Base-by-base conservation (phyloP, 331 rosid genomes). In the Saraca asoca region DNA sequence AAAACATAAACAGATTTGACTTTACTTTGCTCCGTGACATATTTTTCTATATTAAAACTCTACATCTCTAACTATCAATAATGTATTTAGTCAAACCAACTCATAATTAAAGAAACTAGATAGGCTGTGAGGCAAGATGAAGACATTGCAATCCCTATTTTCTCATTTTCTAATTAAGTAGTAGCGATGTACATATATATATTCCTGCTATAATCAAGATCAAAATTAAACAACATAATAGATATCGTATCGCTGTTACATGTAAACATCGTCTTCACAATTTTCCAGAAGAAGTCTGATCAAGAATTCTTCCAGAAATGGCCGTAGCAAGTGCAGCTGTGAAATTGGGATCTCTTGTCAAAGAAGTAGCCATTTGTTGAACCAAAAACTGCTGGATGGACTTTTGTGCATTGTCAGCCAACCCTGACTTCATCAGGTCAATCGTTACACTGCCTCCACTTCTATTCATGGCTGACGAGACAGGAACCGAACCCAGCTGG, bases 341-440 rank as follows among this genome's bases (percentile, higher is more conserved):
- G 81, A 94, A 90, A 62, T 66, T 88, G 59, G 97, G 89, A 66
- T 94, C 91, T 50, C 72, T 80, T 39, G 97, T 85, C 85, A 94
- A 75, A 59, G 91, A 82, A 49, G 82, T 78, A 62, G 95, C 90
- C 97, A 94, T 88, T 74, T 86, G 89, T 77, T 81, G 87, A 70
- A 73, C 82, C 75, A 94, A 46, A 18, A 79, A 53, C 45, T 77
- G 80, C 4, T 78, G 82, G 31, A 70, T 42, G 2, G 80, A 39
- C 18, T 51, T 70, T 37, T 68, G 53, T 11, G 48, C 60, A 48
- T 46, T 29, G 6, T 85, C 69, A 24, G 33, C 39, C 7, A 74
- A 15, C 45, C 38, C 63, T 17, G 54, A 50, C 20, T 53, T 41
- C 72, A 81, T 70, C 72, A 73, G 60, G 67, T 84, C 77, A 39